These are phyloP conservation scores for Lentinula boryana DNA, from an alignment of 768 basidiomycete species.

Conservation along the genomic window DNA sequence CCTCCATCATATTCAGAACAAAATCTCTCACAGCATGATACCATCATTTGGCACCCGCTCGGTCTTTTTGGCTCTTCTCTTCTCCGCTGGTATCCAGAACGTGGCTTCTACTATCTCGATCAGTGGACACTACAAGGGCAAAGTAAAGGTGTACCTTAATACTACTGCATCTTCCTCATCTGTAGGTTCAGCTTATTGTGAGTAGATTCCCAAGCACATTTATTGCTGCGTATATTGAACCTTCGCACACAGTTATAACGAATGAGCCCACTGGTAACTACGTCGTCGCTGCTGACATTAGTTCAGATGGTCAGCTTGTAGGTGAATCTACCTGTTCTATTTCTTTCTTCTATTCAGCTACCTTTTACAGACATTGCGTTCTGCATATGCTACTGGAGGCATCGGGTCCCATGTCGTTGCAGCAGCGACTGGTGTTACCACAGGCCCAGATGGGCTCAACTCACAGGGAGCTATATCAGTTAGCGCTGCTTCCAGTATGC, in stretches of 20 bases:
- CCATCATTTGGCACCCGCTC: background rate
- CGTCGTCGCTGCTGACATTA: constrained; percentile 22
- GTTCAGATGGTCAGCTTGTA: constrained; percentile 23
- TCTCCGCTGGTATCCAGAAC: background rate
- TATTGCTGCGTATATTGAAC: background rate
- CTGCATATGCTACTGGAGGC: background rate
- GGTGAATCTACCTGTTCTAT: background rate
- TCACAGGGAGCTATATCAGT: constrained; percentile 18
- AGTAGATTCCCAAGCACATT: background rate
- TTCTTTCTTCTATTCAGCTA: background rate
- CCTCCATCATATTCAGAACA: too few species aligned
- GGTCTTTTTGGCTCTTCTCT: background rate
- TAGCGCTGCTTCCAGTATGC: constrained; percentile 5
- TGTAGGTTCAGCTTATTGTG: background rate
- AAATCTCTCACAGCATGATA: too few species aligned
- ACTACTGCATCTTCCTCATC: background rate
- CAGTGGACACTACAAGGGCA: background rate
- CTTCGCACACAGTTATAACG: constrained; percentile 22
- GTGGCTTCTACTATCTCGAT: background rate
- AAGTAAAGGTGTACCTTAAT: background rate
- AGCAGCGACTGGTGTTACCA: background rate
- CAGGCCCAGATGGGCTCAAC: constrained; percentile 15
- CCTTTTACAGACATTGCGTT: background rate
- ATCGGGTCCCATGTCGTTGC: background rate
- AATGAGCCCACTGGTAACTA: constrained; percentile 29